phyloP scores from a whole-genome alignment of 2,329 filamentous ascomycete species.

The Colletotrichum camelliae region DNA sequence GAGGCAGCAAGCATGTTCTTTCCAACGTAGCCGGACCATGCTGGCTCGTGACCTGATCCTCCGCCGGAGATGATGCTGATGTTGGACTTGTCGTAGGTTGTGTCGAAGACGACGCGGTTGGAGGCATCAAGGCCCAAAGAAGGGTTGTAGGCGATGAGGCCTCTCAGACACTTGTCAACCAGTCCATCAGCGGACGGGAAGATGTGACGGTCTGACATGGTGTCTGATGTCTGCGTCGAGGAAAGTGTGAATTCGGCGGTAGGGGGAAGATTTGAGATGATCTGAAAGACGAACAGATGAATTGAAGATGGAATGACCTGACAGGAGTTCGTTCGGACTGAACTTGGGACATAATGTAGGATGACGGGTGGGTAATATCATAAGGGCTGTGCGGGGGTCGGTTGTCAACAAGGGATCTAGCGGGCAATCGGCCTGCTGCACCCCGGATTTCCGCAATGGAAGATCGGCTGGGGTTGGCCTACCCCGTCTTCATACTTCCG shows the following conservation, averaged over 20 bases:
- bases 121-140: conserved; percentile 53
- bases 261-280: not conserved
- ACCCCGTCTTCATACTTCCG: not conserved
- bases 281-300: not conserved
- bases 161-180: conserved; percentile 56
- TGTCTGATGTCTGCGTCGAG: not conserved
- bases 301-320: not conserved
- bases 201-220: conserved; percentile 59
- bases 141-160: conserved; percentile 59
- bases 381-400: conserved; percentile 3
- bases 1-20: conserved; percentile 65
- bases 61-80: conserved; percentile 61
- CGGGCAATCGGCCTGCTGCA: not conserved
- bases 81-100: conserved; percentile 45
- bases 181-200: conserved; percentile 59
- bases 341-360: not conserved
- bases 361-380: not conserved
- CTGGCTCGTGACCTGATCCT: conserved; percentile 65
- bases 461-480: conserved; percentile 1
- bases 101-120: conserved; percentile 58
- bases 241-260: not conserved
- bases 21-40: conserved; percentile 69
- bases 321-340: not conserved
- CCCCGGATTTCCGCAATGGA: conserved; percentile 20
- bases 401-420: not conserved